phyloP scores from a whole-genome alignment of 257 asterid genomes.

The Nicotiana tomentosiformis region DNA sequence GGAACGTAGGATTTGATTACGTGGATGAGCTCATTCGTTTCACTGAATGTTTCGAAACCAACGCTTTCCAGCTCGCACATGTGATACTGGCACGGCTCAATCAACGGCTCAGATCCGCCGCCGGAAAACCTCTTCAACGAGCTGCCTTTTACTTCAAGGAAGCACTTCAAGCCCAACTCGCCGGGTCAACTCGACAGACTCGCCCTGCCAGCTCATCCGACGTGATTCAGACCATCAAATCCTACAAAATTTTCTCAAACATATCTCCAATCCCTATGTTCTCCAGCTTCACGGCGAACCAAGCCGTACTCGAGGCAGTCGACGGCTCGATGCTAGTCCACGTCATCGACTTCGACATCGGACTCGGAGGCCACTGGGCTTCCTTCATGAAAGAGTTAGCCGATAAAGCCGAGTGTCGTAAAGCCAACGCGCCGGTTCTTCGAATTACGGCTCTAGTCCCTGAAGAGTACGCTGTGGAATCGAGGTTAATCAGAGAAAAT shows the following conservation, averaged over 20 bases:
- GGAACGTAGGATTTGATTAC: slow-evolving; percentile 54
- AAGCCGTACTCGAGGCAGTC: slow-evolving; percentile 77
- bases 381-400: slow-evolving; percentile 86
- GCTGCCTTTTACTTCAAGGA: slow-evolving; percentile 94
- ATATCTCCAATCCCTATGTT: slow-evolving; percentile 79
- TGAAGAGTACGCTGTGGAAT: slow-evolving; percentile 62
- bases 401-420: slow-evolving; percentile 45
- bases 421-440: slow-evolving; percentile 35
- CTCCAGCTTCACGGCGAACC: slow-evolving; percentile 83
- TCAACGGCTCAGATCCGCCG: slow-evolving; percentile 54
- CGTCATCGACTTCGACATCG: slow-evolving; percentile 75
- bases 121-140: slow-evolving; percentile 72
- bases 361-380: slow-evolving; percentile 75
- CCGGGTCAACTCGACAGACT: slow-evolving; percentile 47
- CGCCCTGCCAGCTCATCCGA: slow-evolving; percentile 47
- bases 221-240: slow-evolving; percentile 65
- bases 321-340: slow-evolving; percentile 59
- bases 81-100: slow-evolving; percentile 78
- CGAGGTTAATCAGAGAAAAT: slow-evolving; percentile 55
- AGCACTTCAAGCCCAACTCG: slow-evolving; percentile 72
- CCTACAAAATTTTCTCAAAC: slow-evolving; percentile 58
- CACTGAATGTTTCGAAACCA: slow-evolving; percentile 81
- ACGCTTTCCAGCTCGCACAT: slow-evolving; percentile 71
- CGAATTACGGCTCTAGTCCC: slow-evolving; percentile 73
- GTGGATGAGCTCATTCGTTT: slow-evolving; percentile 81